Percentiles rank a stretch among this genome's conserved stretches.
These are phyloP conservation scores for Coniella lustricola DNA, from an alignment of 2,329 filamentous ascomycete species.

Conservation along the genomic window DNA sequence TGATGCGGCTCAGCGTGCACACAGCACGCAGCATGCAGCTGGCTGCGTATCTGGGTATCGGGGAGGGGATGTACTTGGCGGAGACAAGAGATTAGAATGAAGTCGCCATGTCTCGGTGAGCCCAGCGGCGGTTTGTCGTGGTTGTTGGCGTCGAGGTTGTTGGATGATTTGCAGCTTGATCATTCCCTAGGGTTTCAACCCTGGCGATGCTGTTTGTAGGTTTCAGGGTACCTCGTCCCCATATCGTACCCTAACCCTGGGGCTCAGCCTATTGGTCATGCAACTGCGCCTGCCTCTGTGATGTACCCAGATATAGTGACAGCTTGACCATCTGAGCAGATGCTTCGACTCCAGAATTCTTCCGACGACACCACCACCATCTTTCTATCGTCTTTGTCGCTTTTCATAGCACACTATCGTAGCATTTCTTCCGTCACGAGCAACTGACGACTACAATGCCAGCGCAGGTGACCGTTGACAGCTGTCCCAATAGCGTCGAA, in stretches of 20 bases:
- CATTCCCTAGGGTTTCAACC: no score
- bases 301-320: no score
- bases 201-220: no score
- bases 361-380: no score
- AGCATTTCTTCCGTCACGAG: neutral
- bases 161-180: no score
- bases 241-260: neutral
- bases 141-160: neutral
- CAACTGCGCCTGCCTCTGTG: no score
- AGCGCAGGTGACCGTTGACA: neutral
- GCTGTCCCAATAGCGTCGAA: neutral
- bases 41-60: neutral
- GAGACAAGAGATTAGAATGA: constrained; percentile 5
- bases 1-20: neutral
- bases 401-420: no score
- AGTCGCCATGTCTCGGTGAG: constrained; percentile 14
- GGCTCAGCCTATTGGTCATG: neutral
- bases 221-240: no score
- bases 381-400: no score
- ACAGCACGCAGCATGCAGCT: no score
- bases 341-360: no score
- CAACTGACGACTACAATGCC: neutral
- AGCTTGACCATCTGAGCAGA: no score
- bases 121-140: neutral
- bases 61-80: neutral